Percentiles rank a stretch among this genome's conserved stretches.
These are phyloP conservation scores for Entonaema liquescens DNA, from an alignment of 495 filamentous ascomycete genomes.

Conservation along the genomic window DNA sequence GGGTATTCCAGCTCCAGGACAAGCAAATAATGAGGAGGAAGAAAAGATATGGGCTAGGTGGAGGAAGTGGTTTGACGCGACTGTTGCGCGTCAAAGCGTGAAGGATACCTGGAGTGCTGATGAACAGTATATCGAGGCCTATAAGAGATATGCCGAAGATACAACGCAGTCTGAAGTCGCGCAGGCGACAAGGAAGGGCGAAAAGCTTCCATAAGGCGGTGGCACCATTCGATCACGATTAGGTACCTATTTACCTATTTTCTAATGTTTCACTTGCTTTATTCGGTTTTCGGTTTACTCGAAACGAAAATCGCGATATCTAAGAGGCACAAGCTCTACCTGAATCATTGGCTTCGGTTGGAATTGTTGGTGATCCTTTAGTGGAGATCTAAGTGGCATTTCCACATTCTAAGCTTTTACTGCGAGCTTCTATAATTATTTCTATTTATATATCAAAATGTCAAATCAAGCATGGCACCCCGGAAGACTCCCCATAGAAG, in stretches of 20 bases:
- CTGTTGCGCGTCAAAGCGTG: slow-evolving; percentile 64
- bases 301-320: not conserved
- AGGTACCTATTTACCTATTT: not conserved
- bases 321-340: not conserved
- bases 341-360: not conserved
- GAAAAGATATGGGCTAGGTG: slow-evolving; percentile 66
- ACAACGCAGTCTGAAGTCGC: slow-evolving; percentile 74
- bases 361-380: not conserved
- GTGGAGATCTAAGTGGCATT: not conserved
- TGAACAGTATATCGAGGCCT: slow-evolving; percentile 69
- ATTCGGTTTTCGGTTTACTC: not conserved
- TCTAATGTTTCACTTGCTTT: not conserved
- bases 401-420: not conserved
- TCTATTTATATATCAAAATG: slow-evolving; percentile 22
- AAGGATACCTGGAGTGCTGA: slow-evolving; percentile 68
- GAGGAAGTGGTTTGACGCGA: slow-evolving; percentile 66
- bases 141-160: slow-evolving; percentile 76
- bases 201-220: slow-evolving; percentile 63
- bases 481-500: not conserved
- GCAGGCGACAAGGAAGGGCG: slow-evolving; percentile 70
- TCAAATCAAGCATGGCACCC: not conserved
- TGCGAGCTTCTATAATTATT: not conserved
- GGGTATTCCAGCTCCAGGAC: slow-evolving; percentile 57
- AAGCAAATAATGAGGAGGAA: slow-evolving; percentile 51
- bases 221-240: not conserved